These are phyloP conservation scores for Isatis tinctoria DNA, from an alignment of 345 rosid genomes.

Conservation along the genomic window DNA sequence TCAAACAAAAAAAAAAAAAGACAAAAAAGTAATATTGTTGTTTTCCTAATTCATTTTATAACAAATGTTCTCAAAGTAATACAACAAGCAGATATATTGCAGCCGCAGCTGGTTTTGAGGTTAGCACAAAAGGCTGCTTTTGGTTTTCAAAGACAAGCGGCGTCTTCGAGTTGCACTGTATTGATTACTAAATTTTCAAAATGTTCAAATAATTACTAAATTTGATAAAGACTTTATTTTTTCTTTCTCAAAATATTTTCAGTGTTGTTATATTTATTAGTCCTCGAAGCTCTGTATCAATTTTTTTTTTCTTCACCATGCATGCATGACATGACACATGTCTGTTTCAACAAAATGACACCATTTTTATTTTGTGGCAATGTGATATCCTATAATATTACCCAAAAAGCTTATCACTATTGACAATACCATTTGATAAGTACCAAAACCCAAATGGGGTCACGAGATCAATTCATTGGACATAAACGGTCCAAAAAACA, in stretches of 20 bases:
- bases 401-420: constrained; percentile 18
- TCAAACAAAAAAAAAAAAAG: background rate
- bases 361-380: background rate
- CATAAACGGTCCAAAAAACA: constrained; percentile 3
- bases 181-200: background rate
- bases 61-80: no score
- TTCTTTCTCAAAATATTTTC: background rate
- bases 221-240: background rate
- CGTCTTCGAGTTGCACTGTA: background rate
- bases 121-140: background rate
- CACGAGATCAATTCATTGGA: background rate
- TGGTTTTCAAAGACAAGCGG: constrained; percentile 21
- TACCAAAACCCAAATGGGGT: background rate
- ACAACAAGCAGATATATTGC: background rate
- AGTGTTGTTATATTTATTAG: background rate
- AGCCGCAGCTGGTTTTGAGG: constrained; percentile 29
- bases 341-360: constrained; percentile 10
- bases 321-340: constrained; percentile 32
- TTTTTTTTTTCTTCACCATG: background rate
- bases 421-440: constrained; percentile 22
- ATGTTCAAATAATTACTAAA: background rate
- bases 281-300: background rate
- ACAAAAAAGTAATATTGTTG: no score
- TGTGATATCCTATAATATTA: constrained; percentile 14
- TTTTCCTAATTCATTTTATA: no score